A percentile compares a stretch with the other conserved stretches of the same genome.
Evolutionary conservation across 163 green algal genomes (phyloP).

Genomic region (Chlorella variabilis): DNA sequence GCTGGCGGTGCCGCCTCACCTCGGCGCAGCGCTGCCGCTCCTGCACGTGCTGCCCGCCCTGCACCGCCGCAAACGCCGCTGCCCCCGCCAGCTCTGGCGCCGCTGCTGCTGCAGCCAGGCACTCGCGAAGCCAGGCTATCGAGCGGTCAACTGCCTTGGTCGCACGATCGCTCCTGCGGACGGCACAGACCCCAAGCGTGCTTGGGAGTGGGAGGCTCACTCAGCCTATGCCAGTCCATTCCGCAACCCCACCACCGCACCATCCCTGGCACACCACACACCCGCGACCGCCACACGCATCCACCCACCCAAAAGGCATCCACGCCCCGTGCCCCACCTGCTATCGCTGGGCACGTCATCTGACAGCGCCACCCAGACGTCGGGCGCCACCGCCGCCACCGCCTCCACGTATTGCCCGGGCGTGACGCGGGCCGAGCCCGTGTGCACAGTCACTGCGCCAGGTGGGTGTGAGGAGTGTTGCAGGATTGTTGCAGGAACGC

Average conservation of each 20-base stretch:
- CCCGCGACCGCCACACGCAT: too few species aligned
- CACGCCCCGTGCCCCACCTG: too few species aligned
- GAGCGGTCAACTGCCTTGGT: constrained; percentile 58
- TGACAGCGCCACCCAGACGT: constrained; percentile 68
- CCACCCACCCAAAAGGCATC: too few species aligned
- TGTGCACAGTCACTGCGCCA: constrained; percentile 38
- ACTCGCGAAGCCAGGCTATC: constrained; percentile 62
- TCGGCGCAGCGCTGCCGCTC: constrained; percentile 57
- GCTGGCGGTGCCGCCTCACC: too few species aligned
- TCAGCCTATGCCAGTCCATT: too few species aligned
- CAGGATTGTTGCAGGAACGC: too few species aligned
- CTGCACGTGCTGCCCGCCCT: constrained; percentile 38
- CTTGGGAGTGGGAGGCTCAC: too few species aligned
- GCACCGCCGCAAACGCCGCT: constrained; percentile 23
- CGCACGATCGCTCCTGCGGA: constrained; percentile 49
- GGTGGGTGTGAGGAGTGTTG: not conserved
- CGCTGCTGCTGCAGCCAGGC: constrained; percentile 31
- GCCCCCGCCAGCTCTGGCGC: not conserved
- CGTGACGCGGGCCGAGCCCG: constrained; percentile 50
- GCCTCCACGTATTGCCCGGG: constrained; percentile 66
- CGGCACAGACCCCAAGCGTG: too few species aligned
- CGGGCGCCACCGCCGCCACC: constrained; percentile 60
- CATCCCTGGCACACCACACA: too few species aligned
- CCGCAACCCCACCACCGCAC: too few species aligned
- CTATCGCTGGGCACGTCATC: constrained; percentile 69